Conservation (phyloP, 2,329 filamentous ascomycete species). For the Stemphylium vesicarium region DNA sequence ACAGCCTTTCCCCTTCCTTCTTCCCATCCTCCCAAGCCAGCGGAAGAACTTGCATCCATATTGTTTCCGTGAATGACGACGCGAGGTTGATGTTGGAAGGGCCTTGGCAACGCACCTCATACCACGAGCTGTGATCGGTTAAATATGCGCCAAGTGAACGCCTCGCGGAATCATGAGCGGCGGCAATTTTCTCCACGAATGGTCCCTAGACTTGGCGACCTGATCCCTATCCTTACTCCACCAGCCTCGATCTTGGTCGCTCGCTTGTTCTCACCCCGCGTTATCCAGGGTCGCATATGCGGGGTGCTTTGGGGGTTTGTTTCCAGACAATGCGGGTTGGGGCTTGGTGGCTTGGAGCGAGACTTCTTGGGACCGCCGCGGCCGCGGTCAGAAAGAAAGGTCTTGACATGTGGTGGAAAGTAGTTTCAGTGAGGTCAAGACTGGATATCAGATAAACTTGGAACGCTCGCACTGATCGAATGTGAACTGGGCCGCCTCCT, state of each 20-base stretch:
- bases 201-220: constrained; percentile 5
- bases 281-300: not conserved
- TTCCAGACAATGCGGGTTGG: not conserved
- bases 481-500: not conserved
- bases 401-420: not conserved
- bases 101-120: constrained; percentile 14
- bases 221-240: not conserved
- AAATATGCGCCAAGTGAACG: constrained; percentile 16
- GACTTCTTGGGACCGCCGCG: not conserved
- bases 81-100: constrained; percentile 2
- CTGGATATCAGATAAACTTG: not conserved
- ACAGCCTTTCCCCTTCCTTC: not conserved
- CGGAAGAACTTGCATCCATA: constrained; percentile 8
- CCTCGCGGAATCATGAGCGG: constrained; percentile 5
- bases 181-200: constrained; percentile 24
- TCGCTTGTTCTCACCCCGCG: not conserved
- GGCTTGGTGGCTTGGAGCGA: not conserved
- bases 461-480: not conserved
- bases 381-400: not conserved
- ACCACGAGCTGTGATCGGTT: not conserved
- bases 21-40: constrained; percentile 4
- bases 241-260: not conserved
- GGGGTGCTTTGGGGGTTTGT: constrained; percentile 1
- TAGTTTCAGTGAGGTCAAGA: not conserved
- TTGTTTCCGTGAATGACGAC: constrained; percentile 23